Conservation (phyloP, 768 basidiomycete species). For the Xerocomus brunneocitrinus region DNA sequence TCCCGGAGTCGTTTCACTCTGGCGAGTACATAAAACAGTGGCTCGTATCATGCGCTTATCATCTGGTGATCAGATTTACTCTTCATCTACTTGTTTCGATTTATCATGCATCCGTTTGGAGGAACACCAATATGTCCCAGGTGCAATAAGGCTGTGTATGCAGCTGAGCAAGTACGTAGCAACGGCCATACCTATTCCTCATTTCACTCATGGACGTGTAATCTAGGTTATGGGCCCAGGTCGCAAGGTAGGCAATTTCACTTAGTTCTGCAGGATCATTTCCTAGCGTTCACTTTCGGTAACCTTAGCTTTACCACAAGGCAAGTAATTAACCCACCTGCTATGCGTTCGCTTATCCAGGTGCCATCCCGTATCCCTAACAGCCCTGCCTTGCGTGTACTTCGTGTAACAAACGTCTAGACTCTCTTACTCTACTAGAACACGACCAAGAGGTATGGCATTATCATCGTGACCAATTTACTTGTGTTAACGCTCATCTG, state of each 20-base stretch:
- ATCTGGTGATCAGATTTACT: conserved; percentile 2
- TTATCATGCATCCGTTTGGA: conserved; percentile 65
- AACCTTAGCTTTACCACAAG: conserved; percentile 73
- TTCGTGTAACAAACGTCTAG: conserved; percentile 71
- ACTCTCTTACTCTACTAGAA: conserved; percentile 72
- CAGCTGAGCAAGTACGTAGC: conserved; percentile 72
- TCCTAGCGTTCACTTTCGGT: neutral
- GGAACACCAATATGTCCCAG: conserved; percentile 68
- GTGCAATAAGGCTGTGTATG: conserved; percentile 76
- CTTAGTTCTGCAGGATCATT: neutral
- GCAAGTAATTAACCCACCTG: conserved; percentile 31
- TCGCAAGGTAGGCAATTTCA: conserved; percentile 58
- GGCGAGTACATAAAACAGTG: conserved; percentile 9
- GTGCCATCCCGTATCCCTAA: neutral
- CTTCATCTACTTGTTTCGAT: neutral
- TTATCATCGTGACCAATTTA: neutral
- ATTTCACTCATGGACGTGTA: conserved; percentile 8
- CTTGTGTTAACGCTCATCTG: conserved; percentile 1
- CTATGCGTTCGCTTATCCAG: conserved; percentile 2
- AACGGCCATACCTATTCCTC: neutral
- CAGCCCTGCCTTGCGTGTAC: conserved; percentile 80
- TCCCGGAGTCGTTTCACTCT: neutral
- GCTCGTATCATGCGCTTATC: conserved; percentile 3
- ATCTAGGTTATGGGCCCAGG: conserved; percentile 79
- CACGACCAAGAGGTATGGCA: conserved; percentile 71